Evolutionary conservation across 257 asterid genomes (phyloP).

Genomic region (Parsonsia alboflavescens): DNA sequence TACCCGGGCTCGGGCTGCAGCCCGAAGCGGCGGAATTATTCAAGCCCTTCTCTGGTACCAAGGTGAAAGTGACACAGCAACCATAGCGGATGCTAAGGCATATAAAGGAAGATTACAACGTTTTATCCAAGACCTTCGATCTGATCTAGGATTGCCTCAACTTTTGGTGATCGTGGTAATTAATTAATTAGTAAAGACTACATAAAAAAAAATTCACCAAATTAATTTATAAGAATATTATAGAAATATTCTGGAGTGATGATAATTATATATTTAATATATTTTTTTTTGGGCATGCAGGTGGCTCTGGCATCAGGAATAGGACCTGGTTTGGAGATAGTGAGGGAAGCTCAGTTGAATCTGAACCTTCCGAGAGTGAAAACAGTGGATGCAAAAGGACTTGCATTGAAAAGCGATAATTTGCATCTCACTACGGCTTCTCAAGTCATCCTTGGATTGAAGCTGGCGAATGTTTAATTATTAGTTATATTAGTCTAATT

Average conservation of each 20-base stretch:
- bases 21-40: conserved; percentile 31
- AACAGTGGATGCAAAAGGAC: conserved; percentile 58
- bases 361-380: conserved; percentile 37
- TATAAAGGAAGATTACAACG: too few species aligned
- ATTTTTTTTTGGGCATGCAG: conserved; percentile 22
- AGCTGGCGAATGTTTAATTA: conserved; percentile 40
- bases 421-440: conserved; percentile 51
- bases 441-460: conserved; percentile 51
- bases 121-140: too few species aligned
- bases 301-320: conserved; percentile 56
- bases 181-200: neutral
- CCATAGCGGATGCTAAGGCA: too few species aligned
- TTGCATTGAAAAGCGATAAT: conserved; percentile 33
- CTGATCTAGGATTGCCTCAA: too few species aligned
- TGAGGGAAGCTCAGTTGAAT: conserved; percentile 52
- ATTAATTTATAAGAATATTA: too few species aligned
- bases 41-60: conserved; percentile 22
- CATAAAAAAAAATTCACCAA: too few species aligned
- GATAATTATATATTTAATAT: too few species aligned
- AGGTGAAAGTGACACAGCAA: too few species aligned
- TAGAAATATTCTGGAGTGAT: too few species aligned
- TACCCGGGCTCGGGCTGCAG: conserved; percentile 41
- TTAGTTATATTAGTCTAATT: too few species aligned
- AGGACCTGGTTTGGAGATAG: conserved; percentile 12
- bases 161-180: neutral